Evolutionary conservation across 345 rosid species (phyloP).

Genomic region (Corymbia maculata): DNA sequence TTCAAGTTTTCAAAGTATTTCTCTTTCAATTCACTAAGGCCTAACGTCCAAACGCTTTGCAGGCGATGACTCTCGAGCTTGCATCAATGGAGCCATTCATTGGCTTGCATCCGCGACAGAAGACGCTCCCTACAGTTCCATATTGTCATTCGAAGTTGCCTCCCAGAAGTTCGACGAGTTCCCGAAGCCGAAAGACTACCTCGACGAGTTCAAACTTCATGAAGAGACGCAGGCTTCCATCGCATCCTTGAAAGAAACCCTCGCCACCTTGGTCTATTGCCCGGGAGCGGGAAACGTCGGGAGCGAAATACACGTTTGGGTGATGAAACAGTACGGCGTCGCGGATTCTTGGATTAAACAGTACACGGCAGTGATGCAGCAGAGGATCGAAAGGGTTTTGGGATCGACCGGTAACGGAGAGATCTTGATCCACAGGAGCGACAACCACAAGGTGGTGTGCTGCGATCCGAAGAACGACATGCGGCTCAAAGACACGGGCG

Average conservation of each 20-base stretch:
- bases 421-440: neutral
- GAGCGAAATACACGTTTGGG: neutral
- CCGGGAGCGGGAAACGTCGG: neutral
- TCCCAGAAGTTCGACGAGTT: neutral
- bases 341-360: neutral
- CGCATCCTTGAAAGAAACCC: neutral
- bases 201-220: neutral
- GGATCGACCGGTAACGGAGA: neutral
- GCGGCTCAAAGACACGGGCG: neutral
- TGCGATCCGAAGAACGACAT: neutral
- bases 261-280: neutral
- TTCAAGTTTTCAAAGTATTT: neutral
- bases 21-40: neutral
- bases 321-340: neutral
- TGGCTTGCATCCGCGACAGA: neutral
- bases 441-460: neutral
- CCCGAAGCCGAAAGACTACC: neutral
- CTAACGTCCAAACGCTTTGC: neutral
- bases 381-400: neutral
- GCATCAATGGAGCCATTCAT: neutral
- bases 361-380: neutral
- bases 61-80: neutral
- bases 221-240: neutral
- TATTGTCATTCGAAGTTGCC: neutral
- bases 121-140: neutral